Base-by-base conservation (phyloP, 495 filamentous ascomycete species). In the Collariella sp. region DNA sequence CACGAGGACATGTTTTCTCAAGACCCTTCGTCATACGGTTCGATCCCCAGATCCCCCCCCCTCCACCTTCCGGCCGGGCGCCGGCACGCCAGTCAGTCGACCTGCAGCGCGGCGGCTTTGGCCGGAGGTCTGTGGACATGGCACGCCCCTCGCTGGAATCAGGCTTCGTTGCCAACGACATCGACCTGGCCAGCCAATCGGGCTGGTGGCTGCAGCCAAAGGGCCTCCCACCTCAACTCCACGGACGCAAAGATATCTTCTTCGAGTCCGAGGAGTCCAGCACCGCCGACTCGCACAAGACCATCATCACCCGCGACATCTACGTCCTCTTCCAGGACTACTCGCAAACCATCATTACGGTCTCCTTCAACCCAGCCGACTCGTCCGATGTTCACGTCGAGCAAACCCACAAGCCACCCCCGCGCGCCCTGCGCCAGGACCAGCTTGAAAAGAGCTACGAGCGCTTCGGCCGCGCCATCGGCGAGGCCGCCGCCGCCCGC, bases 311-410 rank as follows among this genome's bases (percentile, higher is more conserved):
- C 0, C 90, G 90, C 57, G 83, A 89, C 47, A 77, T 96, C 26
- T 95, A 85, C 62, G 74, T 96, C 23, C 76, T 98, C 2, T 97
- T 85, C 73, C 84, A 88, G 54, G 93, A 98, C 69, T 97, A 97
- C 67, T 96, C 91, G 15, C 93, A 97, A 65, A 97, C 91, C 1
- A 72, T 96, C 55, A 80, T 97, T 62, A 87, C 83, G 0, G 87
- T 83, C 26, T 83, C 78, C 54, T 97, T 85, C 68, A 87, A 96
- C 67, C 72, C 83, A 2, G 76, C 82, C 41, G 83, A 95, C 61
- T 80, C 87, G 7, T 69, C 76, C 34, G 83, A 89, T 59, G 84
- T 83, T 10, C 69, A 74, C 2, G 66, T 96, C 9, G 88, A 94
- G 57, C 93, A 98, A 68, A 83, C 85, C 18, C 93, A 98, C 59